phyloP scores from a whole-genome alignment of 1,284 basidiomycete genomes.

The Cutaneotrichosporon cutaneum region DNA sequence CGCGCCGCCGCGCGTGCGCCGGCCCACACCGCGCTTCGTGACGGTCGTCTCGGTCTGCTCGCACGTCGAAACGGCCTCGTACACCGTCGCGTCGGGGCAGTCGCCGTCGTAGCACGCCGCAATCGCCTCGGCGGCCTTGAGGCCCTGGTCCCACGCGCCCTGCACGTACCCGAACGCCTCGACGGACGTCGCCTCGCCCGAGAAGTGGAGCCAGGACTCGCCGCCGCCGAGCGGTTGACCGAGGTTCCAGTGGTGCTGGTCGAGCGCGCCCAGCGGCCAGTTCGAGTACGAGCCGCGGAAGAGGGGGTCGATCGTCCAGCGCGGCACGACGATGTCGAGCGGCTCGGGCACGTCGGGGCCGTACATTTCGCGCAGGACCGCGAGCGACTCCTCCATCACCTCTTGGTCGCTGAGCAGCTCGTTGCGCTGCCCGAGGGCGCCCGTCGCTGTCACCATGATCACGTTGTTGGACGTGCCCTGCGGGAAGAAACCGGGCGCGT shows the following conservation, averaged over 20 bases:
- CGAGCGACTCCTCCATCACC: conserved; percentile 60
- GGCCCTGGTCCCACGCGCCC: conserved; percentile 26
- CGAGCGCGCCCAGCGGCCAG: conserved; percentile 57
- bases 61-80: conserved; percentile 16
- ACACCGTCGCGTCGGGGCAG: conserved; percentile 9
- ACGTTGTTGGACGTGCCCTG: conserved; percentile 52
- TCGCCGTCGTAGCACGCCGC: conserved; percentile 10
- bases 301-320: conserved; percentile 62
- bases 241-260: conserved; percentile 32
- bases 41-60: conserved; percentile 13
- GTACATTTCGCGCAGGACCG: conserved; percentile 62
- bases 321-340: conserved; percentile 59
- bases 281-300: conserved; percentile 68
- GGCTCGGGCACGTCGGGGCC: conserved; percentile 59
- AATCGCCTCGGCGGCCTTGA: conserved; percentile 13
- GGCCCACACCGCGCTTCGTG: neutral
- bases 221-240: conserved; percentile 20
- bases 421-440: conserved; percentile 57
- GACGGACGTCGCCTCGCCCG: conserved; percentile 22
- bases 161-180: conserved; percentile 28
- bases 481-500: conserved; percentile 62
- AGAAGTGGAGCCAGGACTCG: conserved; percentile 21
- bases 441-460: conserved; percentile 66
- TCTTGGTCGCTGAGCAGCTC: conserved; percentile 58
- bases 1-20: neutral